These are phyloP conservation scores for Pseudocercospora fuligena DNA, from an alignment of 2,329 filamentous ascomycete species.

Conservation along the genomic window DNA sequence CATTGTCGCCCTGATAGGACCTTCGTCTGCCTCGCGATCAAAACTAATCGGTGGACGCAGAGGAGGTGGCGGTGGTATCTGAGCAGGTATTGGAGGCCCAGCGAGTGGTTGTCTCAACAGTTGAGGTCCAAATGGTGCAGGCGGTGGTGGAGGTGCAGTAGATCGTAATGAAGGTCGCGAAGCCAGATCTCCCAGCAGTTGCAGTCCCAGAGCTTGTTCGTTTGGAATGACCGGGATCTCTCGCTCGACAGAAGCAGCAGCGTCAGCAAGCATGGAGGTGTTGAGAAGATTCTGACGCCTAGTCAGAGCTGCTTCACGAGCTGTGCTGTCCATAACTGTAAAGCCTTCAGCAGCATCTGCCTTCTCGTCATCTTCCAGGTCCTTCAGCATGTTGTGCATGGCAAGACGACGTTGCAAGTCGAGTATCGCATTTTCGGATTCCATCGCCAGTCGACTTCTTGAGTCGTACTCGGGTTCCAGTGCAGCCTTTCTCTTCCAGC, in stretches of 20 bases:
- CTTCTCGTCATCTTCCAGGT: conserved; percentile 38
- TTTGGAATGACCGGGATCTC: conserved; percentile 42
- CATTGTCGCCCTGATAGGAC: background rate
- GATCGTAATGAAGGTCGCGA: conserved; percentile 29
- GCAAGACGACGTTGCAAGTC: conserved; percentile 32
- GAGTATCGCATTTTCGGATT: conserved; percentile 30
- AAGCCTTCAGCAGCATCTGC: conserved; percentile 38
- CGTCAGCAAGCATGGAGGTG: conserved; percentile 43
- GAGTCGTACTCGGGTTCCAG: conserved; percentile 37
- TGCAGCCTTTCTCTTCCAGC: conserved; percentile 30
- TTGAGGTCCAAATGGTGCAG: conserved; percentile 9
- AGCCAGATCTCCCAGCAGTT: conserved; percentile 37
- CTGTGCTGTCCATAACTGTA: conserved; percentile 47
- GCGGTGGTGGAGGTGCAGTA: conserved; percentile 7
- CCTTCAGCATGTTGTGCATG: conserved; percentile 37
- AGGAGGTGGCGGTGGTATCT: conserved; percentile 24
- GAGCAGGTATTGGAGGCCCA: conserved; percentile 12
- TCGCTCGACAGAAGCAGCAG: conserved; percentile 41
- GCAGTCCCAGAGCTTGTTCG: conserved; percentile 47
- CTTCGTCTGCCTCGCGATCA: conserved; percentile 8
- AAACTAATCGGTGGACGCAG: conserved; percentile 11
- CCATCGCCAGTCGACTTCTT: conserved; percentile 36
- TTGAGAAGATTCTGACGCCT: conserved; percentile 42
- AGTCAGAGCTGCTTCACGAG: conserved; percentile 47
- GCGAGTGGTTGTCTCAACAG: conserved; percentile 6